Evolutionary conservation across 1,139 yeast species (phyloP), one percentile per base, ranked within the genome.

Genomic region (Kodamaea derodonti): DNA sequence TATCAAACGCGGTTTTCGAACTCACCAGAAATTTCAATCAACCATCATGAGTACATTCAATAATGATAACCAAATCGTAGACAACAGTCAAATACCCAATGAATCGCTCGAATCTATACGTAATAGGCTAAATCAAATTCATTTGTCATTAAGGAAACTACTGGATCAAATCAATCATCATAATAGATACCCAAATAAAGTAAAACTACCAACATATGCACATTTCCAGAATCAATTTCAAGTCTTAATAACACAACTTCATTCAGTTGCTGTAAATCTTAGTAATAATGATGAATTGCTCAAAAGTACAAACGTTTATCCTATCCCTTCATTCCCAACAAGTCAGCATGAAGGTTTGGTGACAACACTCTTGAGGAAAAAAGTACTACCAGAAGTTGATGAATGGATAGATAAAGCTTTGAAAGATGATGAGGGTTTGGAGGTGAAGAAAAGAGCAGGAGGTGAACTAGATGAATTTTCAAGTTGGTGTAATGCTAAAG

Each of bases 351-450:
- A 84, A 51, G 86, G 86, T 2, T 65, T 90, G 32, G 64, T 90
- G 36, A 84, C 95, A 1, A 87, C 97, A 0, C 65, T 92, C 42
- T 61, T 92, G 41, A 71, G 97, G 38, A 92, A 88, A 56, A 90
- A 90, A 54, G 81, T 84, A 32, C 65, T 85, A 11, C 97, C 97
- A 0, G 97, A 88, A 47, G 95, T 90, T 1, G 87, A 81, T 37
- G 85, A 79, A 31, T 88, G 97, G 97, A 75, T 87, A 12, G 70
- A 71, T 13, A 66, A 68, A 14, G 88, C 92, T 2, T 60, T 65
- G 16, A 67, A 63, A 9, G 51, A 50, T 30, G 35, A 30, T 5
- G 27, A 14, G 13, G 14, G 12, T 18, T 42, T 54, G 13, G 50
- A 20, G 67, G 70, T n/a, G 40, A 60, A 32, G 39, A 43, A 33